A percentile compares a stretch with the other conserved stretches of the same genome.
Evolutionary conservation across 2,329 filamentous ascomycete genomes (phyloP).

Genomic region (Polychaeton citri): DNA sequence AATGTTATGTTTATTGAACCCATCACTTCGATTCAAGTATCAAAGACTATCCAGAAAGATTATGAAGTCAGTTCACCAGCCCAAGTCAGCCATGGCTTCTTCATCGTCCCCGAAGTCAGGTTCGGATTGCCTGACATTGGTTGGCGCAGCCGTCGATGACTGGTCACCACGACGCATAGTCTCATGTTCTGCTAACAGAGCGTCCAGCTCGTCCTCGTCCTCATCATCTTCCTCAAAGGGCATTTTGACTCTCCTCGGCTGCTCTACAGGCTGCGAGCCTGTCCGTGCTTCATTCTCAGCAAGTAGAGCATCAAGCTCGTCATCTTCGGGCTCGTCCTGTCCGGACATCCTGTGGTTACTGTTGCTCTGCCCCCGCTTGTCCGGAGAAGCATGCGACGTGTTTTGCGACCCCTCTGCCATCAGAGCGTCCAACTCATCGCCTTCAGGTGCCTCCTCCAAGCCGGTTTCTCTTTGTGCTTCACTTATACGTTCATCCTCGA

Average conservation of each 20-base stretch:
- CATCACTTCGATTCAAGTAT: no score
- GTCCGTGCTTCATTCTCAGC: background rate
- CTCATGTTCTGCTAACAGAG: conserved; percentile 32
- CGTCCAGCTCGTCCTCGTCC: conserved; percentile 9
- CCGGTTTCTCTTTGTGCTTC: conserved; percentile 59
- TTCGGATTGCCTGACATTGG: conserved; percentile 6
- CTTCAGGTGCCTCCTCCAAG: conserved; percentile 47
- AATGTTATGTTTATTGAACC: no score
- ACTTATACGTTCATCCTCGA: conserved; percentile 38
- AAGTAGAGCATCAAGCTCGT: conserved; percentile 40
- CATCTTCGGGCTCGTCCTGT: conserved; percentile 30
- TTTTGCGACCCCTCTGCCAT: background rate
- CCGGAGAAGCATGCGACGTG: background rate
- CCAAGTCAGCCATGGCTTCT: conserved; percentile 45
- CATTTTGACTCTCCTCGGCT: background rate
- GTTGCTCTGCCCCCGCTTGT: background rate
- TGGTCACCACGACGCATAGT: conserved; percentile 35
- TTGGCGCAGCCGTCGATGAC: background rate
- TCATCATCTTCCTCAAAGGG: background rate
- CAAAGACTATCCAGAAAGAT: no score
- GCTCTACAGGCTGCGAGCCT: background rate
- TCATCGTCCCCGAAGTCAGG: conserved; percentile 48
- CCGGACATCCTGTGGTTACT: background rate
- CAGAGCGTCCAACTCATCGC: background rate
- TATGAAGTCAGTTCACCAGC: background rate